Evolutionary conservation across 352 stramenopile species (phyloP), one percentile per base, ranked within the genome.

Genomic region (Peronosclerospora sorghi): DNA sequence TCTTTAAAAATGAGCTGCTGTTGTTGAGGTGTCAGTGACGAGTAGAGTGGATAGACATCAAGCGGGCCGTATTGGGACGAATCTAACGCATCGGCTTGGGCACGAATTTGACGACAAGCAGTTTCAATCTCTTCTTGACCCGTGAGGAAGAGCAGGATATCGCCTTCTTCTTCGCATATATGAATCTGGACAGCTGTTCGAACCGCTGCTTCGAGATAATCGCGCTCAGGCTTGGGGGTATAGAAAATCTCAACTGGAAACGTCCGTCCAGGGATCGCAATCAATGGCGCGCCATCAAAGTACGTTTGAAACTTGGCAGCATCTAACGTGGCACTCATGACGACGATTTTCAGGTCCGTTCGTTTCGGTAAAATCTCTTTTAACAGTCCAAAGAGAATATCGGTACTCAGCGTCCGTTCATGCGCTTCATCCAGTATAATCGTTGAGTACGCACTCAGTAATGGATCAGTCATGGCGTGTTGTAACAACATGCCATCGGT

Each of bases 1-100:
- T 96, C 83, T 47, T 98, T 89, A 64, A 99, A 99, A 51, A 99
- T 98, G 62, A 98, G 97, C 26, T 97, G 95, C 71, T 99, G 97
- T 62, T 98, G 93, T 35, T 99, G 95, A 4, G 83, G 93, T 1
- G 97, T 96, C 13, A 99, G 79, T 45, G 96, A 97, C 35, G 96
- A 94, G 73, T 99, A 99, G 30, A 99, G 93, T 15, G 97, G 96
- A 27, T 87, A 85, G 30, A 85, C 74, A 1, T 73, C 95, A 80
- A 74, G 98, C 65, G 74, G 72, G 0, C 47, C 98, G 73, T 68
- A 99, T 73, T 82, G 99, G 74, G 54, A 86, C 58, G 57, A 98
- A 95, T 69, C 95, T 56, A 68, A 71, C 54, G 39, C 86, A 73
- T 65, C 98, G 47, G 57, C 76, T 51, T 70, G 80, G 35, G 36